Evolutionary conservation across 805 yeast genomes (phyloP).

Genomic region (Candida schatavii): DNA sequence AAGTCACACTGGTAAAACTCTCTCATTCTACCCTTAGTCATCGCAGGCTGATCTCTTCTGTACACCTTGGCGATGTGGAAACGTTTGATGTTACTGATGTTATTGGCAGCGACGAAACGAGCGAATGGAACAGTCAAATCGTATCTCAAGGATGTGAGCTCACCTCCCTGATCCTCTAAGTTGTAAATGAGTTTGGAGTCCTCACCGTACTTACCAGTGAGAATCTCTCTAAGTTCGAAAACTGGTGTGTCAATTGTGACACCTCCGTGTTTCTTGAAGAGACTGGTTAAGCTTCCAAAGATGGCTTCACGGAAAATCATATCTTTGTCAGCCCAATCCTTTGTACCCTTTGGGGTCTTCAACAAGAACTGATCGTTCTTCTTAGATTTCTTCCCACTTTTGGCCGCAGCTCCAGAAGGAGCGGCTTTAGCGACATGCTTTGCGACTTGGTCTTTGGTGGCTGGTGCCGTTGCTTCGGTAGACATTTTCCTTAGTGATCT

Average conservation of each 20-base stretch:
- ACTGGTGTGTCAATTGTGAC: constrained; percentile 98
- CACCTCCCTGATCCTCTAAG: constrained; percentile 98
- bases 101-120: constrained; percentile 94
- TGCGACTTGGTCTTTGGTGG: neutral
- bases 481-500: constrained; percentile 17
- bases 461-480: constrained; percentile 14
- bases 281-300: constrained; percentile 63
- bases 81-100: constrained; percentile 83
- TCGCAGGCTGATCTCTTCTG: constrained; percentile 99
- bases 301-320: constrained; percentile 92
- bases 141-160: constrained; percentile 88
- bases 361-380: constrained; percentile 63
- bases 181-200: constrained; percentile 95
- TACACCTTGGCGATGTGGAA: constrained; percentile 98
- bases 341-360: constrained; percentile 95
- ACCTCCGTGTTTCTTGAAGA: constrained; percentile 96
- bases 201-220: constrained; percentile 97
- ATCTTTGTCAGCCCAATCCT: constrained; percentile 98
- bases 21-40: constrained; percentile 99
- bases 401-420: constrained; percentile 8
- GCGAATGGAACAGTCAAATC: constrained; percentile 99
- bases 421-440: constrained; percentile 7
- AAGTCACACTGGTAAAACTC: constrained; percentile 99
- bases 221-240: constrained; percentile 90
- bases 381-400: constrained; percentile 32